A percentile compares a stretch with the other conserved stretches of the same genome.
These are phyloP conservation scores for Coemansia sp. DNA, from an alignment of 192 early-diverging fungal species.

Conservation along the genomic window DNA sequence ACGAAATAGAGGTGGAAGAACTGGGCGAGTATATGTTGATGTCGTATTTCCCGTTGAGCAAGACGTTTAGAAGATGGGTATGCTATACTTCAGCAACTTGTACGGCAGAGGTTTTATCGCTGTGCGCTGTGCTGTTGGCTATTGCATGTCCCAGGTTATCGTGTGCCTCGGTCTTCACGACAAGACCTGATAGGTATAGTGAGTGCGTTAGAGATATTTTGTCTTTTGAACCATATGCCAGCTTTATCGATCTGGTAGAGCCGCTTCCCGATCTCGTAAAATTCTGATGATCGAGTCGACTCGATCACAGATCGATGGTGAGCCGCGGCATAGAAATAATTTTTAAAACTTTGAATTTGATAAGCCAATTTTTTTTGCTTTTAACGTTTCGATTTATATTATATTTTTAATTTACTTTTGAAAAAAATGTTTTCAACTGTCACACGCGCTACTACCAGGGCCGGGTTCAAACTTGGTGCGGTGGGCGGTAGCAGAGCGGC, in stretches of 20 bases:
- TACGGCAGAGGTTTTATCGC: neutral
- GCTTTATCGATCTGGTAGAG: slow-evolving; percentile 1
- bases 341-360: too few relatives aligned
- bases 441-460: slow-evolving; percentile 21
- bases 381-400: neutral
- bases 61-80: neutral
- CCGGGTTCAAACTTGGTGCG: neutral
- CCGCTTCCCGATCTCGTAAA: neutral
- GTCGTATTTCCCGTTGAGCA: neutral
- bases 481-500: slow-evolving; percentile 8
- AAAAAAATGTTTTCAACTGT: slow-evolving; percentile 14
- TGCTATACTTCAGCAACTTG: neutral
- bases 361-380: neutral
- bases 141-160: slow-evolving; percentile 18
- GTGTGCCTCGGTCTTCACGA: neutral
- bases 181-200: neutral
- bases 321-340: neutral
- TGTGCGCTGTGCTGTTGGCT: slow-evolving; percentile 21
- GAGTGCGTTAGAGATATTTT: slow-evolving; percentile 2
- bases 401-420: slow-evolving; percentile 2
- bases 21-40: slow-evolving; percentile 4
- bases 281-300: neutral
- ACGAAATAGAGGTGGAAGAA: neutral
- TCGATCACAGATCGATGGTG: neutral
- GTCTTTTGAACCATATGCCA: neutral